A percentile compares a stretch with the other conserved stretches of the same genome.
These are phyloP conservation scores for Pisolithus sp. DNA, from an alignment of 768 basidiomycete species.

Conservation along the genomic window DNA sequence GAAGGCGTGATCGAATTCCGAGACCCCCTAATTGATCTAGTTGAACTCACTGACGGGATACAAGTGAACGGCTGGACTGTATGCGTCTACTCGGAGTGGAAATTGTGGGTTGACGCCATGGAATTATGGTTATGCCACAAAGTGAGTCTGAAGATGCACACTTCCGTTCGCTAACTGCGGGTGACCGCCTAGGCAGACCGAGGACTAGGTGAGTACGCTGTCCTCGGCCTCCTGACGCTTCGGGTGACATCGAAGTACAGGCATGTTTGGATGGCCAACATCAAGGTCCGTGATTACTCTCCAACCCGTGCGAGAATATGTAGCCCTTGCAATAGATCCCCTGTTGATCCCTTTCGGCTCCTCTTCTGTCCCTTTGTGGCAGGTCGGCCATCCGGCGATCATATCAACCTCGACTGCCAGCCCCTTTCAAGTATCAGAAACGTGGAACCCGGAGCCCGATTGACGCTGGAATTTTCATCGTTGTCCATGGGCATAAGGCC, in stretches of 20 bases:
- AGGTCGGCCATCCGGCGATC: conserved; percentile 1
- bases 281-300: not conserved
- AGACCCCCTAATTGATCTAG: conserved; percentile 32
- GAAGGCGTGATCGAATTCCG: conserved; percentile 41
- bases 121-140: conserved; percentile 27
- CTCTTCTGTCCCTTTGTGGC: conserved; percentile 6
- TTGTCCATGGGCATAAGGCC: conserved; percentile 31
- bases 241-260: not conserved
- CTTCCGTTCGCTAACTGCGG: not conserved
- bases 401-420: conserved; percentile 19
- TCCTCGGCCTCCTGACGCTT: not conserved
- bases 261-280: not conserved
- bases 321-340: not conserved
- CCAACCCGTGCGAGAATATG: not conserved
- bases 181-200: conserved; percentile 4
- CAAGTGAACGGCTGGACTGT: conserved; percentile 35
- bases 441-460: conserved; percentile 13
- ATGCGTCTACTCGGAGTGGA: conserved; percentile 24
- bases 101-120: conserved; percentile 30
- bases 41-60: conserved; percentile 29
- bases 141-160: conserved; percentile 14
- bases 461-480: conserved; percentile 32
- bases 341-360: conserved; percentile 9
- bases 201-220: conserved; percentile 16
- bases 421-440: conserved; percentile 9